phyloP scores from a whole-genome alignment of 2,329 filamentous ascomycete genomes.

The Arthroderma uncinatum region DNA sequence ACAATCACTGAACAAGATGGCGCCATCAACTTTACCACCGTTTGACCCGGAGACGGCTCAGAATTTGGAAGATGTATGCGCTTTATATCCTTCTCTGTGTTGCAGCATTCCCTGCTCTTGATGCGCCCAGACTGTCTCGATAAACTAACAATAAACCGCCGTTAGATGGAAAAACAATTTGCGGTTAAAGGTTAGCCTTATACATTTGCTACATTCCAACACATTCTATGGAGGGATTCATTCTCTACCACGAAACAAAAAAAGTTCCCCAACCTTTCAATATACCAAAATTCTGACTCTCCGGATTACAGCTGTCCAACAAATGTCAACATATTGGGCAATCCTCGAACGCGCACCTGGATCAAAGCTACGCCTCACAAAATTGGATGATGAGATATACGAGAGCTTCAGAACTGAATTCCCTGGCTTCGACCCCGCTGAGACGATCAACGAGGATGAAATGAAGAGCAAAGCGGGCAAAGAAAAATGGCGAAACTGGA shows the following conservation, averaged over 20 bases:
- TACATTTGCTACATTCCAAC: not conserved
- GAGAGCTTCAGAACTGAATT: conserved; percentile 80
- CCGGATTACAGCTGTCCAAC: conserved; percentile 58
- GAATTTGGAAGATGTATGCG: conserved; percentile 57
- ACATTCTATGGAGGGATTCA: too few species aligned
- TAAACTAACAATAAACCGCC: conserved; percentile 18
- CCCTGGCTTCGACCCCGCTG: conserved; percentile 78
- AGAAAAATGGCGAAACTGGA: conserved; percentile 87
- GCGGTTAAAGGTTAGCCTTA: conserved; percentile 70
- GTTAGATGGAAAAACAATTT: conserved; percentile 95
- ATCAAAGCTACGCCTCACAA: conserved; percentile 80
- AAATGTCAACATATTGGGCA: conserved; percentile 94
- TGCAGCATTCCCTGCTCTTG: conserved; percentile 6
- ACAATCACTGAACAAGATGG: conserved; percentile 6
- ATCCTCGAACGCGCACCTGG: conserved; percentile 86
- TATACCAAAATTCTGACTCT: conserved; percentile 6
- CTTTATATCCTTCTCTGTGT: too few species aligned
- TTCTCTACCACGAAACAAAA: not conserved
- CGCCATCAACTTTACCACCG: conserved; percentile 5
- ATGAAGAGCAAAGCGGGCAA: conserved; percentile 98
- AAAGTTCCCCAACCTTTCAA: not conserved
- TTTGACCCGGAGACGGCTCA: conserved; percentile 53
- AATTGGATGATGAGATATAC: conserved; percentile 89
- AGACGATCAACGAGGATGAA: conserved; percentile 72
- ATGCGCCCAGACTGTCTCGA: conserved; percentile 3